Conservation (phyloP, 495 filamentous ascomycete species). For the Letharia columbiana region DNA sequence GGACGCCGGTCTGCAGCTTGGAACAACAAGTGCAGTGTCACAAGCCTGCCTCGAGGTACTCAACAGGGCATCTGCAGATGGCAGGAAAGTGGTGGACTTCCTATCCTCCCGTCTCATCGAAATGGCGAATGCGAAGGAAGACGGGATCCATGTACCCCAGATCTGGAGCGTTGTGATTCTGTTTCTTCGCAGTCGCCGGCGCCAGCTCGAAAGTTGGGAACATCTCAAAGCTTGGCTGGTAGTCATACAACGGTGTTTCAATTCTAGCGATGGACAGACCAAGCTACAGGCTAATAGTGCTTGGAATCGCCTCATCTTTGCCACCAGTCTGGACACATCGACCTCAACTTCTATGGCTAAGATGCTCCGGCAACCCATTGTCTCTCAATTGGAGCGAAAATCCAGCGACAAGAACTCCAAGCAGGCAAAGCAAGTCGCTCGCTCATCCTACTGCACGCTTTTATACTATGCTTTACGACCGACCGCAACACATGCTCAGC, state of each 20-base stretch:
- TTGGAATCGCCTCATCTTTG: slow-evolving; percentile 76
- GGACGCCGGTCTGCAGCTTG: slow-evolving; percentile 53
- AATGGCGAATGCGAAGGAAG: slow-evolving; percentile 61
- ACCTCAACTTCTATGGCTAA: slow-evolving; percentile 51
- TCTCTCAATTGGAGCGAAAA: slow-evolving; percentile 59
- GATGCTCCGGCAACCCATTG: slow-evolving; percentile 61
- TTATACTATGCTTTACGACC: slow-evolving; percentile 83
- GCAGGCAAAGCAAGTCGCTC: slow-evolving; percentile 48
- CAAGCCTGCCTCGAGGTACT: slow-evolving; percentile 59
- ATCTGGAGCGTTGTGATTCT: slow-evolving; percentile 81
- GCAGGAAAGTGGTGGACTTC: slow-evolving; percentile 52
- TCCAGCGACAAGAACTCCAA: slow-evolving; percentile 47
- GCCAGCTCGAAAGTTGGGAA: slow-evolving; percentile 61
- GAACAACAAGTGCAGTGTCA: slow-evolving; percentile 54
- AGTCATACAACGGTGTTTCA: slow-evolving; percentile 76
- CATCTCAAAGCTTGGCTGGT: slow-evolving; percentile 62
- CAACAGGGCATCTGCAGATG: slow-evolving; percentile 45
- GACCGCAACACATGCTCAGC: slow-evolving; percentile 45
- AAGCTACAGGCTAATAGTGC: slow-evolving; percentile 70
- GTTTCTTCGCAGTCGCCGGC: slow-evolving; percentile 55
- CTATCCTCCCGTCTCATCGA: slow-evolving; percentile 56
- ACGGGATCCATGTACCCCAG: slow-evolving; percentile 61
- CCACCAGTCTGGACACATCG: slow-evolving; percentile 50
- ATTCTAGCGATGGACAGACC: slow-evolving; percentile 61
- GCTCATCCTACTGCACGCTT: slow-evolving; percentile 66